Evolutionary conservation across 805 yeast genomes (phyloP), one percentile per base, ranked within the genome.

Genomic region (Lachancea fermentati): DNA sequence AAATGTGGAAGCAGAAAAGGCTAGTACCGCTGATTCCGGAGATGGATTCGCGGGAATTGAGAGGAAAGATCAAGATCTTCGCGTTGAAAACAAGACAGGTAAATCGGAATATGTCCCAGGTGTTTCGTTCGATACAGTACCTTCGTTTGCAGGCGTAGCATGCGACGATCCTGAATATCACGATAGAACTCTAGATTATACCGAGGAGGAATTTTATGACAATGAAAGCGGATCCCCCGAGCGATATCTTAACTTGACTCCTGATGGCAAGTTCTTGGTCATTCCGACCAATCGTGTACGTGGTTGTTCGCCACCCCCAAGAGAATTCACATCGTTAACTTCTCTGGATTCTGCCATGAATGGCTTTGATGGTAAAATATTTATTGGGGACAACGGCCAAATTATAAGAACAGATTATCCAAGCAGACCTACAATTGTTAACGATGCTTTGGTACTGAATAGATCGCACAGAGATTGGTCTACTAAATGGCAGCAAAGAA

Each of bases 81-180:
- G 7, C 26, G 26, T 11, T 22, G 26, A 22, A 22, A 22, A 22
- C 9, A 22, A 22, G 9, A 29, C 13, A 7, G 14, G 31, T 13
- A 29, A 12, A 7, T 29, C 31, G n/a, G 15, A 25, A 25, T 40
- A 19, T 24, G 37, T 44, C 9, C 59, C 61, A 4, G 53, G 61
- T 7, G 60, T 62, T 4, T 60, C 65, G 1, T 61, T 62, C 40
- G 53, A 62, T 34, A 62, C 67, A 1, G 65, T 61, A 1, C 67
- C 67, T 3, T 43, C 45, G 8, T 39, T 45, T 12, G 39, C 46
- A 12, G 58, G 60, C 11, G 40, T 39, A 17, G 48, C 51, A 3
- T 49, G 46, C 12, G 45, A 48, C 2, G 60, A 59, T 13, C 60
- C 54, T 5, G 58, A 57, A 14, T 44, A 54, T 4, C 59, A 56